phyloP scores from a whole-genome alignment of 495 filamentous ascomycete species.

The Lasiosphaeria hispida region DNA sequence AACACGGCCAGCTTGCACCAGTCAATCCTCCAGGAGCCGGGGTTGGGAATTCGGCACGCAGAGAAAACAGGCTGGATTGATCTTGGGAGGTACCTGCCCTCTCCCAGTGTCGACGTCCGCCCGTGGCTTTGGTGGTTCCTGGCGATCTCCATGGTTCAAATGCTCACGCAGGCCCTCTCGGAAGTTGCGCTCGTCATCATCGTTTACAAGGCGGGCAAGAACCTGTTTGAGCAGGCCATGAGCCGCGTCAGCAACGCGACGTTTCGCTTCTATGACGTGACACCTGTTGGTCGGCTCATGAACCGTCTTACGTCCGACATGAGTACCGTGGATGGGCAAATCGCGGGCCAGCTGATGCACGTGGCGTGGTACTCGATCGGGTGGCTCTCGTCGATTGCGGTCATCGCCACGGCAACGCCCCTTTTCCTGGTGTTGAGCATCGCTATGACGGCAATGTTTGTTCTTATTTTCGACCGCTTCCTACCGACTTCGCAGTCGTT shows the following conservation, averaged over 20 bases:
- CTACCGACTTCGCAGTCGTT: constrained; percentile 80
- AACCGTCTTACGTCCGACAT: constrained; percentile 85
- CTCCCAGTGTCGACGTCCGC: constrained; percentile 61
- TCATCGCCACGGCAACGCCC: constrained; percentile 74
- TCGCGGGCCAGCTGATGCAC: constrained; percentile 63
- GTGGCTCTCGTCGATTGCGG: constrained; percentile 67
- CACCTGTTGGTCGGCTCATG: constrained; percentile 79
- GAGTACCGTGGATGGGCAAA: constrained; percentile 75
- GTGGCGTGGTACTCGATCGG: constrained; percentile 63
- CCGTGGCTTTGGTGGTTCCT: constrained; percentile 74
- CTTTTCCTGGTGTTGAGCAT: constrained; percentile 69
- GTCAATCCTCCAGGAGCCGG: neutral
- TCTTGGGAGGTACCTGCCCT: constrained; percentile 48
- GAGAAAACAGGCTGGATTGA: constrained; percentile 43
- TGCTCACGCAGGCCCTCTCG: constrained; percentile 52
- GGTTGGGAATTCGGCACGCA: constrained; percentile 16
- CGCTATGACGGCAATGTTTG: constrained; percentile 58
- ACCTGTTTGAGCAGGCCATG: constrained; percentile 68
- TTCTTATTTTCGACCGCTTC: constrained; percentile 67
- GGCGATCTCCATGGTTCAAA: constrained; percentile 55
- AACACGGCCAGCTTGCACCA: constrained; percentile 1
- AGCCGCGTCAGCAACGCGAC: constrained; percentile 68
- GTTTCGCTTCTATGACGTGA: constrained; percentile 85
- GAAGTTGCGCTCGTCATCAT: constrained; percentile 65
- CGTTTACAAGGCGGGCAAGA: constrained; percentile 69